phyloP scores from a whole-genome alignment of 768 basidiomycete species.

The Suillus ampliporus region DNA sequence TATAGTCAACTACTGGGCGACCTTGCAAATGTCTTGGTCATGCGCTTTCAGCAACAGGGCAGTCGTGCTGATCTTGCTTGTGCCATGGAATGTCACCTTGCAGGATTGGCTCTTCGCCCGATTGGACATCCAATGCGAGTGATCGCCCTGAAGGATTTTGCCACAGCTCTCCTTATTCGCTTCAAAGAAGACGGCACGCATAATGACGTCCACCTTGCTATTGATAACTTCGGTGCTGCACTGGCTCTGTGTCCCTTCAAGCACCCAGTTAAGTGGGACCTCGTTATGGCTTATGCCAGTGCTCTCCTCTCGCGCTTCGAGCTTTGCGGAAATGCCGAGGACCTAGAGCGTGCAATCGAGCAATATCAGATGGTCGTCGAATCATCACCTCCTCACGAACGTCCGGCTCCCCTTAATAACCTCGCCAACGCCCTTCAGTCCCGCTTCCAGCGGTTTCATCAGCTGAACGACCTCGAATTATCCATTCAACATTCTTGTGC shows the following conservation, averaged over 20 bases:
- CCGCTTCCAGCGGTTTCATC: not conserved
- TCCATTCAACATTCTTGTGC: conserved; percentile 27
- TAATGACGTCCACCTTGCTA: conserved; percentile 37
- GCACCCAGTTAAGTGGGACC: conserved; percentile 19
- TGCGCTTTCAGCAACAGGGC: conserved; percentile 32
- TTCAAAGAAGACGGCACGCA: conserved; percentile 28
- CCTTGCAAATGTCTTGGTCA: conserved; percentile 32
- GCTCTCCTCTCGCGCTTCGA: conserved; percentile 35
- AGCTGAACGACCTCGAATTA: conserved; percentile 27
- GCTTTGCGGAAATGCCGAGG: conserved; percentile 21
- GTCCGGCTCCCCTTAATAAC: not conserved
- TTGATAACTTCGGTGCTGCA: conserved; percentile 26
- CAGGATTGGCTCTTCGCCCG: conserved; percentile 33
- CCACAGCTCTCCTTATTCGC: conserved; percentile 32
- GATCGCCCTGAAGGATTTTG: conserved; percentile 34
- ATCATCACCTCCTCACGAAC: conserved; percentile 1
- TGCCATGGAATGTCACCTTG: conserved; percentile 33
- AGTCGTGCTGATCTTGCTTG: conserved; percentile 32
- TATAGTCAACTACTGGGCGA: conserved; percentile 33
- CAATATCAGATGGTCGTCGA: not conserved
- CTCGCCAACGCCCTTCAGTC: conserved; percentile 1
- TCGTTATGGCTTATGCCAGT: conserved; percentile 36
- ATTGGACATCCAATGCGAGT: conserved; percentile 31
- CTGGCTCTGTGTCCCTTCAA: conserved; percentile 21
- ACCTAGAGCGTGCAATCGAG: conserved; percentile 28